A percentile compares a stretch with the other conserved stretches of the same genome.
These are phyloP conservation scores for Arthrobotrys iridis DNA, from an alignment of 2,329 filamentous ascomycete species.

Conservation along the genomic window DNA sequence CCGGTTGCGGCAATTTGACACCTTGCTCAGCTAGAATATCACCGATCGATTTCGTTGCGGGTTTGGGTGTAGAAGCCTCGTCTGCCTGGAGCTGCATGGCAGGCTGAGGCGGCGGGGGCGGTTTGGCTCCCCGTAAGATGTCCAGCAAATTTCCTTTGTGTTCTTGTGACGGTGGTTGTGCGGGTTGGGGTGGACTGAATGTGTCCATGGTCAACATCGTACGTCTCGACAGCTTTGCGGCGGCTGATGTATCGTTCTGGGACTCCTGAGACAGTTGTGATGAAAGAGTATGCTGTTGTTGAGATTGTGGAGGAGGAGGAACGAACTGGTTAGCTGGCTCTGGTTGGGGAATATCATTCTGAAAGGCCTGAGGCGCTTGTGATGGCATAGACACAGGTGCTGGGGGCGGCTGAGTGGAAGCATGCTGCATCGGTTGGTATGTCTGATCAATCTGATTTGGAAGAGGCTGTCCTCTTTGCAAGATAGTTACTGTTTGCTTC, in stretches of 20 bases:
- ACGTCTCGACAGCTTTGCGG: conserved; percentile 40
- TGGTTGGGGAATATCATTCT: background rate
- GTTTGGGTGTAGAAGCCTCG: conserved; percentile 6
- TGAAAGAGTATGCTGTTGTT: conserved; percentile 1
- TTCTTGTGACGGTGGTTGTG: conserved; percentile 53
- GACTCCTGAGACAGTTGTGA: conserved; percentile 6
- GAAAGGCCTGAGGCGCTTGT: background rate
- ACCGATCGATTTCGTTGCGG: conserved; percentile 7
- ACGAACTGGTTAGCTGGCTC: background rate
- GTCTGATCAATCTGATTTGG: background rate
- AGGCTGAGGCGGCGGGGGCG: conserved; percentile 46
- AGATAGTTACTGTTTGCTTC: conserved; percentile 40
- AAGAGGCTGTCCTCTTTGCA: conserved; percentile 49
- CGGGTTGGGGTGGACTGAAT: conserved; percentile 46
- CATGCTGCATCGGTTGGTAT: background rate
- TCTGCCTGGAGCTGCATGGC: conserved; percentile 44
- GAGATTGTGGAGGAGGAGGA: background rate
- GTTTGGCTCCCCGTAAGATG: conserved; percentile 56
- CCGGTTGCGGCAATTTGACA: conserved; percentile 25
- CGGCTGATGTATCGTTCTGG: conserved; percentile 27
- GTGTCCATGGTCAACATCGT: conserved; percentile 54
- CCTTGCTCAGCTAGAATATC: conserved; percentile 39
- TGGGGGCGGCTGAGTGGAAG: background rate
- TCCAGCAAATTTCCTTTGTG: conserved; percentile 57
- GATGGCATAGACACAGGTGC: conserved; percentile 3